Base-by-base conservation (phyloP, 768 basidiomycete genomes). In the Leccinellum rugosiceps region DNA sequence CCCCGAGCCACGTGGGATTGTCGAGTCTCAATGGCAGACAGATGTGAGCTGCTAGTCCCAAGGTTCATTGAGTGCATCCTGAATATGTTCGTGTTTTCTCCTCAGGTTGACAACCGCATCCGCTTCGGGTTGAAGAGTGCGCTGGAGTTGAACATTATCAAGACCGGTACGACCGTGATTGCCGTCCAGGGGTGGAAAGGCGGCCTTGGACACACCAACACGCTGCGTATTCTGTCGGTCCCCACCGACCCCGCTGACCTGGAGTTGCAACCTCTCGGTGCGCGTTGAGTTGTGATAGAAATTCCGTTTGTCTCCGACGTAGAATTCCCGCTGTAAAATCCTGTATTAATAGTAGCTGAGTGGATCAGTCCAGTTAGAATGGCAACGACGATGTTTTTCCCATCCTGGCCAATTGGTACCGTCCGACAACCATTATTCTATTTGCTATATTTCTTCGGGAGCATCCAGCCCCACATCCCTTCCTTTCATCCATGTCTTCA, bases 131-230 rank as follows among this genome's bases (percentile, higher is more conserved):
- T 98, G 74, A 82, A 85, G 70, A 87, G 80, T 69, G 97, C 92
- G 4, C 79, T 98, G 46, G 81, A 77, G 17, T 75, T 99, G 74
- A 88, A 90, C 62, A 83, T 99, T 70, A 87, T 98, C 78, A 85
- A 86, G 67, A 85, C 92, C 35, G 92, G 93, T 54, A 86, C 86
- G 53, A 92, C 94, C 25, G 83, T 99, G 68, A 80, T 98, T 61
- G 96, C 96, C 50, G 90, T 99, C 5, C 97, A 98, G 75, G 97
- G 97, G n/a, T 99, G 96, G 96, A 96, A 94, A 78, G 92, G 94
- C 45, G 97, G 97, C 57, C 83, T 97, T 46, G 95, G 94, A 31
- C 94, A 97, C 76, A 95, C 93, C 63, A 94, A 95, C 80, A 94
- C 92, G 13, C 78, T 94, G 56, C 87, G 92, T 50, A 82, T 94